These are phyloP conservation scores for Penstemon davidsonii DNA, from an alignment of 257 asterid species.

Conservation along the genomic window DNA sequence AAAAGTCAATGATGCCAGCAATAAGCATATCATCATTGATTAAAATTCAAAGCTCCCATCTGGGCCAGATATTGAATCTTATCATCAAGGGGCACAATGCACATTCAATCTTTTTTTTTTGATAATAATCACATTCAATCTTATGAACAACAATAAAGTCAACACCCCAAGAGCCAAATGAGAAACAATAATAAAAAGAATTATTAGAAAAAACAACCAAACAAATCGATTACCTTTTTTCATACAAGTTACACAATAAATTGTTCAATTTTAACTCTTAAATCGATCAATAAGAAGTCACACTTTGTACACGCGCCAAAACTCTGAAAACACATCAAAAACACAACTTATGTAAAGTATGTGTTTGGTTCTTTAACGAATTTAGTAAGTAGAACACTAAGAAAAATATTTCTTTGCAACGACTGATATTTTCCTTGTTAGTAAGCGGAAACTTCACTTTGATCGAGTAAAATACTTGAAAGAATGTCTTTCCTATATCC, in stretches of 20 bases:
- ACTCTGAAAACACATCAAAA: too few species aligned
- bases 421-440: too few species aligned
- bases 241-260: neutral
- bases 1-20: constrained; percentile 1
- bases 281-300: neutral
- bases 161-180: neutral
- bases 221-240: neutral
- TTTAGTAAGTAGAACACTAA: too few species aligned
- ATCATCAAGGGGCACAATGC: constrained; percentile 7
- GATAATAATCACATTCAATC: neutral
- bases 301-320: too few species aligned
- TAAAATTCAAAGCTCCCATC: neutral
- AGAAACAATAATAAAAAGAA: neutral
- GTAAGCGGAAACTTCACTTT: too few species aligned
- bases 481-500: too few species aligned
- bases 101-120: too few species aligned
- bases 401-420: too few species aligned
- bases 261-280: neutral
- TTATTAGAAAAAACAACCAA: neutral
- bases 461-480: too few species aligned
- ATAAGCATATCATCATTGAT: neutral
- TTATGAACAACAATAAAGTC: neutral
- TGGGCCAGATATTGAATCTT: constrained; percentile 1
- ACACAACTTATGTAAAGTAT: too few species aligned
- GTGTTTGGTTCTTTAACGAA: too few species aligned